These are phyloP conservation scores for Termitomyces bulborhizus DNA, from an alignment of 768 basidiomycete species.

Conservation along the genomic window DNA sequence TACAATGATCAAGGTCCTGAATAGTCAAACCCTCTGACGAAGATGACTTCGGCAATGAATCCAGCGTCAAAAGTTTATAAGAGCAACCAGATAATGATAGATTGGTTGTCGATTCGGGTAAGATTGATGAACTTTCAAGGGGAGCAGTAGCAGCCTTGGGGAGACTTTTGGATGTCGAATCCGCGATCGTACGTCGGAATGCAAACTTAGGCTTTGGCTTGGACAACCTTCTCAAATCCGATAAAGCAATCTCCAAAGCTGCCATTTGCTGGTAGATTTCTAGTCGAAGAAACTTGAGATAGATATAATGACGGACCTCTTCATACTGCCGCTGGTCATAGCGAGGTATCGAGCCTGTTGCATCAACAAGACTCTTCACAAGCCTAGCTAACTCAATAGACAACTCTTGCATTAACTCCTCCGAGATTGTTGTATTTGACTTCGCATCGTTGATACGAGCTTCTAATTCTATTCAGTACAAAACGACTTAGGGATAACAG, in stretches of 20 bases:
- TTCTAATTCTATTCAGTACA: slow-evolving; percentile 36
- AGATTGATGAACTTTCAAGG: background rate
- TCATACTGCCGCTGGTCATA: slow-evolving; percentile 76
- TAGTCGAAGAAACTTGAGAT: background rate
- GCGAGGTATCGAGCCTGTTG: slow-evolving; percentile 55
- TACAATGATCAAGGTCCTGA: slow-evolving; percentile 57
- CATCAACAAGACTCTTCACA: slow-evolving; percentile 57
- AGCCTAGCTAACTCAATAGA: slow-evolving; percentile 49
- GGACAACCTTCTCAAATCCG: slow-evolving; percentile 39
- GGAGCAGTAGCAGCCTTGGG: background rate
- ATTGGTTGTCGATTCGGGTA: slow-evolving; percentile 21
- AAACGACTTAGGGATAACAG: slow-evolving; percentile 12
- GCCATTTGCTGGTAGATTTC: slow-evolving; percentile 54
- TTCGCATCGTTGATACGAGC: slow-evolving; percentile 38
- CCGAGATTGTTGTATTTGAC: slow-evolving; percentile 17
- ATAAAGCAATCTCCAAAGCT: slow-evolving; percentile 48
- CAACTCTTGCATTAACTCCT: slow-evolving; percentile 36
- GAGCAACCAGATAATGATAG: slow-evolving; percentile 39
- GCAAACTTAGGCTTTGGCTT: slow-evolving; percentile 55
- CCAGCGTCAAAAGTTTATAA: slow-evolving; percentile 38
- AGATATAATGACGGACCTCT: slow-evolving; percentile 36
- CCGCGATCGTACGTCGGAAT: slow-evolving; percentile 44
- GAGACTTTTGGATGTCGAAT: slow-evolving; percentile 6
- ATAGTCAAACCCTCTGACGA: slow-evolving; percentile 53
- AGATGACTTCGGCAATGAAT: slow-evolving; percentile 30